Conservation (phyloP, 495 filamentous ascomycete genomes). For the Aspergillus sparsus region DNA sequence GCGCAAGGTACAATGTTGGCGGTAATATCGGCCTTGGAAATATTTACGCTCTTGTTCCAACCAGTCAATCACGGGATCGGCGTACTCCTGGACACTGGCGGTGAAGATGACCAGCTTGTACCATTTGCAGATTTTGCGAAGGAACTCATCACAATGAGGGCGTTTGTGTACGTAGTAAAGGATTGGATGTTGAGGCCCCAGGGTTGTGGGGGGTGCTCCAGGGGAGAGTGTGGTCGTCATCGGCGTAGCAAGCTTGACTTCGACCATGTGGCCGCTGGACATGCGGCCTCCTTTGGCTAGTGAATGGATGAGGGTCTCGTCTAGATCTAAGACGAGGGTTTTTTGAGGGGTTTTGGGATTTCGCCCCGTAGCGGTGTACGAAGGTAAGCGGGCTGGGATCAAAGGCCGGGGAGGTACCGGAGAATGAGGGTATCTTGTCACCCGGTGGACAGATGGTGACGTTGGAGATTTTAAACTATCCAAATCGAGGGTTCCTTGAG, state of each 20-base stretch:
- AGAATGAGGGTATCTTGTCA: conserved; percentile 87
- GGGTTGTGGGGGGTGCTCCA: conserved; percentile 59
- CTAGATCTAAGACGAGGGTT: conserved; percentile 91
- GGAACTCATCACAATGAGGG: conserved; percentile 94
- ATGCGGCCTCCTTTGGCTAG: conserved; percentile 94
- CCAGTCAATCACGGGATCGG: conserved; percentile 98
- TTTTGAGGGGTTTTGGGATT: conserved; percentile 64
- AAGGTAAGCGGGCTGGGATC: conserved; percentile 81
- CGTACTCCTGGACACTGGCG: conserved; percentile 96
- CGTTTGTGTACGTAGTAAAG: conserved; percentile 98
- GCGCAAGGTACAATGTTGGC: conserved; percentile 93
- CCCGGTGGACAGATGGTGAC: conserved; percentile 66
- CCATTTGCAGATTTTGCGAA: conserved; percentile 94
- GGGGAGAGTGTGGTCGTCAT: conserved; percentile 60
- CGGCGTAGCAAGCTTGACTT: conserved; percentile 79
- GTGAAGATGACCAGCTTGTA: conserved; percentile 98
- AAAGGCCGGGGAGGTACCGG: conserved; percentile 87
- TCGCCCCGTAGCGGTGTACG: conserved; percentile 61
- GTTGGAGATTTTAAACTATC: conserved; percentile 81
- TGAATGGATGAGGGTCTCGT: conserved; percentile 97
- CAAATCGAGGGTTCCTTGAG: conserved; percentile 36
- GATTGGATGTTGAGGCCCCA: conserved; percentile 91
- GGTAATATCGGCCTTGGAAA: conserved; percentile 87
- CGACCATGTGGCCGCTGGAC: conserved; percentile 97
- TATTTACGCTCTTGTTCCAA: conserved; percentile 95